phyloP scores from a whole-genome alignment of 352 stramenopile species.

The Halophytophthora batemanensis region DNA sequence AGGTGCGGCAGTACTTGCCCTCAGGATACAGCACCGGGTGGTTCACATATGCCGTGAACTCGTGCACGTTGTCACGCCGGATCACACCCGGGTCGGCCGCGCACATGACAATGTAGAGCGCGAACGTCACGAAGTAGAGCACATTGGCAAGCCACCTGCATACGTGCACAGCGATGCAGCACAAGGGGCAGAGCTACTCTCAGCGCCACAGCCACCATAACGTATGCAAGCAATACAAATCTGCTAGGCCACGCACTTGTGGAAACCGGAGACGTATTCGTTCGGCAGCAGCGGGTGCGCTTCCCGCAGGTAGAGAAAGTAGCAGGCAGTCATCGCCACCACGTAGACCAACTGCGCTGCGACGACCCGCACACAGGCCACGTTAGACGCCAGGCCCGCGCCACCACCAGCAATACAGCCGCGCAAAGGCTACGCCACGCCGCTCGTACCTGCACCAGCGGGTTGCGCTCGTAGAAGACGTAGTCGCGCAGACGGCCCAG shows the following conservation, averaged over 20 bases:
- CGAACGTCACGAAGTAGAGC: slow-evolving; percentile 55
- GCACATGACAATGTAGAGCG: slow-evolving; percentile 73
- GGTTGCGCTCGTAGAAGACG: slow-evolving; percentile 64
- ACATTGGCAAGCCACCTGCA: slow-evolving; percentile 40
- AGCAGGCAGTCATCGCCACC: slow-evolving; percentile 58
- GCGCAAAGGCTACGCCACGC: not conserved
- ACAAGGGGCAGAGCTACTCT: not conserved
- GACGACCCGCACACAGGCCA: too few relatives aligned
- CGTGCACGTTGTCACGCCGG: slow-evolving; percentile 38
- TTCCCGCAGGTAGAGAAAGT: slow-evolving; percentile 68
- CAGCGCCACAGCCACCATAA: too few relatives aligned
- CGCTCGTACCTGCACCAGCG: slow-evolving; percentile 51
- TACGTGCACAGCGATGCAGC: not conserved
- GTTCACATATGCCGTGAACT: slow-evolving; percentile 61
- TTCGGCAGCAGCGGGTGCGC: slow-evolving; percentile 62
- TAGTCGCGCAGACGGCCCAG: slow-evolving; percentile 47
- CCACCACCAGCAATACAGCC: not conserved
- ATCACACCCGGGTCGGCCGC: slow-evolving; percentile 74
- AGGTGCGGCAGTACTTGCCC: slow-evolving; percentile 82
- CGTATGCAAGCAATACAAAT: not conserved
- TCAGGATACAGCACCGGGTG: slow-evolving; percentile 81
- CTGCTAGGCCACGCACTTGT: slow-evolving; percentile 40
- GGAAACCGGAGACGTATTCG: slow-evolving; percentile 49
- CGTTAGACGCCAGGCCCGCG: too few relatives aligned
- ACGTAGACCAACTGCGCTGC: slow-evolving; percentile 73